phyloP scores from a whole-genome alignment of 108 stramenopile genomes.

The Skeletonema grethae region DNA sequence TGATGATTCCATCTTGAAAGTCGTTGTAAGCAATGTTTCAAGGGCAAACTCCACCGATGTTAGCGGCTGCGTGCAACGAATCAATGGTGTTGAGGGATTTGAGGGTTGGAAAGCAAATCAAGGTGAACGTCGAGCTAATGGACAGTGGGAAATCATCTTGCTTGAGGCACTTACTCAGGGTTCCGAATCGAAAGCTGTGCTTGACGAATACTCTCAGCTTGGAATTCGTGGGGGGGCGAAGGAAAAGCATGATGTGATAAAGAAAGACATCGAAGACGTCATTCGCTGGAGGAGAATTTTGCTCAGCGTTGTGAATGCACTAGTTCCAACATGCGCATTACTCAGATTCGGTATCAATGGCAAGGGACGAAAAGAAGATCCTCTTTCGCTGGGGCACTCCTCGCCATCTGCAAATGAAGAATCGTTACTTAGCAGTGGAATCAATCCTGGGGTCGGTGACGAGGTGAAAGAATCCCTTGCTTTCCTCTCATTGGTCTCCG shows the following conservation, averaged over 20 bases:
- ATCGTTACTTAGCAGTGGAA: slow-evolving; percentile 4
- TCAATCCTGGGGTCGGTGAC: slow-evolving; percentile 9
- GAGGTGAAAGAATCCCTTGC: slow-evolving; percentile 42
- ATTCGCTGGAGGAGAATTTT: slow-evolving; percentile 55
- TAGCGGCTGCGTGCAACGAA: slow-evolving; percentile 49
- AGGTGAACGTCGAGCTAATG: slow-evolving; percentile 69
- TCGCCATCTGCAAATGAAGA: slow-evolving; percentile 13
- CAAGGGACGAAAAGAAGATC: slow-evolving; percentile 65
- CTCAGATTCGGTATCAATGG: slow-evolving; percentile 57
- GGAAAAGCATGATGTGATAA: slow-evolving; percentile 6
- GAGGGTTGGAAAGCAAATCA: slow-evolving; percentile 36
- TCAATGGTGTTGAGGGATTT: slow-evolving; percentile 38
- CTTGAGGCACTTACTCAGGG: slow-evolving; percentile 46
- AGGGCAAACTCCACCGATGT: slow-evolving; percentile 9
- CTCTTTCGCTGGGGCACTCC: slow-evolving; percentile 11
- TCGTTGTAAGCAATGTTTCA: slow-evolving; percentile 14
- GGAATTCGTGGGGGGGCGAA: slow-evolving; percentile 9
- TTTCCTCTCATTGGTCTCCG: slow-evolving; percentile 41
- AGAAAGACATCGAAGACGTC: slow-evolving; percentile 30
- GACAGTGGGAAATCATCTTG: slow-evolving; percentile 79
- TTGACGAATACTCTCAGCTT: not conserved
- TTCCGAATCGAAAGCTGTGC: slow-evolving; percentile 6
- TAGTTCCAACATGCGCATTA: slow-evolving; percentile 71
- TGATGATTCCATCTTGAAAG: slow-evolving; percentile 20
- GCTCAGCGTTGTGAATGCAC: slow-evolving; percentile 49